Evolutionary conservation across 371 early-diverging fungal species (phyloP), one percentile per base, ranked within the genome.

Genomic region (Mortierella sp.): DNA sequence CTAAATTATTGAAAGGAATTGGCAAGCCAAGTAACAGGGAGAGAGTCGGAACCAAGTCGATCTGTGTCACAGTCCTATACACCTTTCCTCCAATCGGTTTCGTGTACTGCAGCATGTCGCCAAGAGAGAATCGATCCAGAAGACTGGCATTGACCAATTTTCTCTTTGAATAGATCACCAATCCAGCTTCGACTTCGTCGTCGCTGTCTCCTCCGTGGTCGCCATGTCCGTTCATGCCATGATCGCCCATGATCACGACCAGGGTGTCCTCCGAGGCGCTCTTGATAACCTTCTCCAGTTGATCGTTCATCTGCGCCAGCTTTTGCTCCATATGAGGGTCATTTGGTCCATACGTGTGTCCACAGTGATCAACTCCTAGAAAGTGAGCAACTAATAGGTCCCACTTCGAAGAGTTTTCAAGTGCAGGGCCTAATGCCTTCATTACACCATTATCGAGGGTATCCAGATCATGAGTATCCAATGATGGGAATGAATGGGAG

Each of bases 201-300:
- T 90, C 89, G 64, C 95, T 95, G 69, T 97, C 97, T 13, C 99
- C 99, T 13, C 99, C 99, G 73, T 99, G 99, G 76, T 98, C 98
- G 2, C 99, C 99, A 74, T 97, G 94, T n/a, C 88, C 79, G 42
- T 96, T 97, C 96, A 99, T 98, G 19, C 99, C 99, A 77, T 99
- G 99, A 83, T 99, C 99, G 26, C 99, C 99, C 85, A 98, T 90
- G n/a, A 99, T 92, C 15, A 97, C 87, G 13, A 99, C 85, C 9
- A 97, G 75, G 0, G 99, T 96, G 19, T 97, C 93, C 8, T 96
- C 85, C 66, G 94, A 93, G n/a, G 99, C 84, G 22, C 85, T 82
- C 0, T 85, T 72, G 31, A 96, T 84, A 3, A 97, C 78, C 2
- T 88, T 82, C 42, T 88, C 84, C 19, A 99, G 83, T 28, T 96